Evolutionary conservation across 2,329 filamentous ascomycete species (phyloP).

Genomic region (Trichophyton benhamiae): DNA sequence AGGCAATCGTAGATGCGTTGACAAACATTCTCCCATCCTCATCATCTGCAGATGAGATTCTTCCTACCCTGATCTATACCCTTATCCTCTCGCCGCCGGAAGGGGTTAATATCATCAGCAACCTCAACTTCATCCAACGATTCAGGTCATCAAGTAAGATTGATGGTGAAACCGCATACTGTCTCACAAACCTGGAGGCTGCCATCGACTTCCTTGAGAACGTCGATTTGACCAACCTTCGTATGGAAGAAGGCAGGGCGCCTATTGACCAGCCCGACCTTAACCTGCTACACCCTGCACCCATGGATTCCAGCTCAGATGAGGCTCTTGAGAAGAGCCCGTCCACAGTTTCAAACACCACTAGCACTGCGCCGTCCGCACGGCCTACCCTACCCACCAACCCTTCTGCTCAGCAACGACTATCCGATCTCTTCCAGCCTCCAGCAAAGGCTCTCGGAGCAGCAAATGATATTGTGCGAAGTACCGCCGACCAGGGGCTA

Average conservation of each 20-base stretch:
- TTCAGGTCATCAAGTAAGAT: constrained; percentile 79
- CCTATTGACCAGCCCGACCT: background rate
- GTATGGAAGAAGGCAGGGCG: constrained; percentile 53
- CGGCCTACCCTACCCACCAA: constrained; percentile 17
- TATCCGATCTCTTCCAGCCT: constrained; percentile 77
- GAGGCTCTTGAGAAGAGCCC: constrained; percentile 9
- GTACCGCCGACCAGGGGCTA: constrained; percentile 77
- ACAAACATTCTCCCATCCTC: constrained; percentile 54
- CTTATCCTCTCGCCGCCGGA: constrained; percentile 83
- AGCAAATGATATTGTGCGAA: constrained; percentile 73
- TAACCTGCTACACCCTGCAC: constrained; percentile 16
- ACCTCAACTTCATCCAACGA: constrained; percentile 84
- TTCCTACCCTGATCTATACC: constrained; percentile 92
- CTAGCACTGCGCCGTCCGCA: constrained; percentile 17
- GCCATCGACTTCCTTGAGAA: constrained; percentile 90
- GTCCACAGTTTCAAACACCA: constrained; percentile 14
- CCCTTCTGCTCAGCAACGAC: constrained; percentile 53
- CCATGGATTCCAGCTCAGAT: constrained; percentile 6
- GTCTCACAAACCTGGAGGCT: constrained; percentile 88
- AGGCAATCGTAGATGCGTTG: constrained; percentile 81
- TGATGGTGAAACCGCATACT: constrained; percentile 90
- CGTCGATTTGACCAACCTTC: constrained; percentile 79
- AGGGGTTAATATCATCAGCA: constrained; percentile 79
- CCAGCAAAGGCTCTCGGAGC: constrained; percentile 70
- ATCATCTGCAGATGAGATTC: constrained; percentile 91